phyloP scores from a whole-genome alignment of 805 yeast genomes.

The Ogataea polymorpha region DNA sequence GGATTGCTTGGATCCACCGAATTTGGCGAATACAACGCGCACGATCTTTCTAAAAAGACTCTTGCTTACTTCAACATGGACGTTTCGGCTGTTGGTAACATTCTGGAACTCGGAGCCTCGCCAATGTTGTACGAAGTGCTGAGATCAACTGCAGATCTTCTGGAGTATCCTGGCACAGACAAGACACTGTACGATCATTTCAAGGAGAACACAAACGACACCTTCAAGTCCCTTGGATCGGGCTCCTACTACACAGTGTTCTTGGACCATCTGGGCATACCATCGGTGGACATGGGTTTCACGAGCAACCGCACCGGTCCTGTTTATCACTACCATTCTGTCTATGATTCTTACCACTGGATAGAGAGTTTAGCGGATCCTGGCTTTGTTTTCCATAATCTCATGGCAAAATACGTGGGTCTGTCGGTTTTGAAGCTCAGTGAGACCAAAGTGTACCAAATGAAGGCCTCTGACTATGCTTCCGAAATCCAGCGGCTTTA shows the following conservation, averaged over 20 bases:
- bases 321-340: slow-evolving; percentile 73
- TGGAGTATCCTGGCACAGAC: slow-evolving; percentile 43
- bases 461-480: slow-evolving; percentile 49
- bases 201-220: slow-evolving; percentile 27
- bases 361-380: slow-evolving; percentile 63
- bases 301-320: slow-evolving; percentile 42
- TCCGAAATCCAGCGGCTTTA: slow-evolving; percentile 49
- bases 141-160: slow-evolving; percentile 40
- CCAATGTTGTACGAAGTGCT: slow-evolving; percentile 55
- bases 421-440: slow-evolving; percentile 44
- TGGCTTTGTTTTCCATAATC: slow-evolving; percentile 55
- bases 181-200: slow-evolving; percentile 37
- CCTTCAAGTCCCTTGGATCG: slow-evolving; percentile 54
- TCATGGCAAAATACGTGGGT: slow-evolving; percentile 53
- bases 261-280: slow-evolving; percentile 56
- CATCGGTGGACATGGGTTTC: slow-evolving; percentile 62
- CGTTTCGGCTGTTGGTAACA: slow-evolving; percentile 57
- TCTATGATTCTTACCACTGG: slow-evolving; percentile 72
- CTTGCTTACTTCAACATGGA: slow-evolving; percentile 72
- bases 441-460: slow-evolving; percentile 45
- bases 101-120: slow-evolving; percentile 50
- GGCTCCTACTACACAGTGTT: slow-evolving; percentile 71
- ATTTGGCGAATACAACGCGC: slow-evolving; percentile 60
- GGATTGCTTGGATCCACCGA: slow-evolving; percentile 78
- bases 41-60: slow-evolving; percentile 44